Evolutionary conservation across 2,329 filamentous ascomycete species (phyloP).

Genomic region (Trichoderma koningiopsis): DNA sequence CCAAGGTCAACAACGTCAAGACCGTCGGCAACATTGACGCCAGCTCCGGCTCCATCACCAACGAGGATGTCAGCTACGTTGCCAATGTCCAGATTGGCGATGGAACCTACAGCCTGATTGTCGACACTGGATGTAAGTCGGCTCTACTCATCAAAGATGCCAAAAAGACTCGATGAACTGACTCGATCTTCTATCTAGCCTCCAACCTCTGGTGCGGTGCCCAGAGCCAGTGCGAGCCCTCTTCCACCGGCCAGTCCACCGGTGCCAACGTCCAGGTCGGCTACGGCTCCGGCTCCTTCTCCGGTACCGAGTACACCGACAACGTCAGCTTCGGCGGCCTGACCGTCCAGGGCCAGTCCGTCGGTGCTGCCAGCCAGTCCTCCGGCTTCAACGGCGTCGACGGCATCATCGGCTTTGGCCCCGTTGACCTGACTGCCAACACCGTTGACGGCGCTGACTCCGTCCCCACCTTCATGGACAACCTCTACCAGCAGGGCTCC

Average conservation of each 20-base stretch:
- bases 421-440: conserved; percentile 32
- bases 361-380: background rate
- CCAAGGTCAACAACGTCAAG: conserved; percentile 2
- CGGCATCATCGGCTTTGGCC: conserved; percentile 30
- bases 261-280: conserved; percentile 31
- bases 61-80: background rate
- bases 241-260: conserved; percentile 26
- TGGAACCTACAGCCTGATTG: background rate
- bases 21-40: background rate
- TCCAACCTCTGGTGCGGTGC: background rate
- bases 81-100: background rate
- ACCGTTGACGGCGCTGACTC: conserved; percentile 33
- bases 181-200: background rate
- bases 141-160: too few relatives aligned
- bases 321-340: conserved; percentile 37
- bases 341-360: conserved; percentile 24
- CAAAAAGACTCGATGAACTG: background rate
- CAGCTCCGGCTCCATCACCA: background rate
- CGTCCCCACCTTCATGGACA: conserved; percentile 36
- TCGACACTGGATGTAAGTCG: background rate
- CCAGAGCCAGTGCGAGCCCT: background rate
- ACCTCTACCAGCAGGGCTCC: conserved; percentile 34
- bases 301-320: conserved; percentile 35
- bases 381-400: background rate
- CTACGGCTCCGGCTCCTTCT: conserved; percentile 36